These are phyloP conservation scores for Peniophora sp. DNA, from an alignment of 1,284 basidiomycete genomes.

Conservation along the genomic window DNA sequence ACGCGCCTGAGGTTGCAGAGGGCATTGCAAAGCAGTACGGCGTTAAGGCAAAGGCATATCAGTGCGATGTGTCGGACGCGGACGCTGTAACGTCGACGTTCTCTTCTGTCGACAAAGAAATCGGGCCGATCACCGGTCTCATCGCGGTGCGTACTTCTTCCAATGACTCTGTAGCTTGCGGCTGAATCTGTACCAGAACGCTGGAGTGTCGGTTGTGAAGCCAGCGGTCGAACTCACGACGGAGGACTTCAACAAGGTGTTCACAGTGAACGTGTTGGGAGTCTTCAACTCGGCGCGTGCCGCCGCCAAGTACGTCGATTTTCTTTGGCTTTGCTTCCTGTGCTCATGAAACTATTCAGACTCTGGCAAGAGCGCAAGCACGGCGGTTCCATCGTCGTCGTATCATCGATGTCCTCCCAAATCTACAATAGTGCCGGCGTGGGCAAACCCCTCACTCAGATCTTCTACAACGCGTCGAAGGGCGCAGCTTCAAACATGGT, in stretches of 20 bases:
- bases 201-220: slow-evolving; percentile 34
- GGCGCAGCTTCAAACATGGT: slow-evolving; percentile 49
- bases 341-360: slow-evolving; percentile 5
- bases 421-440: slow-evolving; percentile 35
- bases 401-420: slow-evolving; percentile 40
- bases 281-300: slow-evolving; percentile 36
- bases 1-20: slow-evolving; percentile 31
- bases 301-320: slow-evolving; percentile 25
- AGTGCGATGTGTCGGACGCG: slow-evolving; percentile 32
- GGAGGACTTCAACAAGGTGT: slow-evolving; percentile 35
- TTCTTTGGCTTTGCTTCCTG: not conserved
- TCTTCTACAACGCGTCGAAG: slow-evolving; percentile 56
- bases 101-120: slow-evolving; percentile 27
- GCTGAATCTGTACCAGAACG: too few species aligned
- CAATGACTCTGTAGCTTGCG: not conserved
- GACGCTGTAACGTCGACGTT: slow-evolving; percentile 28
- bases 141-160: slow-evolving; percentile 24
- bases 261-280: slow-evolving; percentile 29
- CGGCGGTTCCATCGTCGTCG: slow-evolving; percentile 36
- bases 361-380: slow-evolving; percentile 18
- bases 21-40: slow-evolving; percentile 26
- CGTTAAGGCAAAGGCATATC: slow-evolving; percentile 26
- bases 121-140: slow-evolving; percentile 29
- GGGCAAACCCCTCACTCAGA: slow-evolving; percentile 21
- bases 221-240: slow-evolving; percentile 34